phyloP scores from a whole-genome alignment of 495 filamentous ascomycete species.

The Aspergillus baeticus region DNA sequence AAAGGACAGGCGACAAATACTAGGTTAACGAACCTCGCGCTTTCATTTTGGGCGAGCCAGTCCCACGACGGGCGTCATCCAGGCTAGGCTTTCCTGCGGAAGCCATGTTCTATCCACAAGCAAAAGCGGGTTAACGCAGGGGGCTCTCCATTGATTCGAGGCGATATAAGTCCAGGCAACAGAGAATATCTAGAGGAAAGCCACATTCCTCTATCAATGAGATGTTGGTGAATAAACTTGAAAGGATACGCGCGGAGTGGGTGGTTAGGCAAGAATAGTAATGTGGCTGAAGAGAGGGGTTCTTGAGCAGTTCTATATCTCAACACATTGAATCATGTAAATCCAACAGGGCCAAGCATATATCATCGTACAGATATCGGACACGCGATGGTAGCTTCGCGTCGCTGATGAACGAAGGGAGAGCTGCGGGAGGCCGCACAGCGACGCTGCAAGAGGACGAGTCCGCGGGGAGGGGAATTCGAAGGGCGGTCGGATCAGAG shows the following conservation, averaged over 20 bases:
- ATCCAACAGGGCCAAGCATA: slow-evolving; percentile 10
- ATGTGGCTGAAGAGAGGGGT: slow-evolving; percentile 1
- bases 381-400: slow-evolving; percentile 12
- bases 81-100: slow-evolving; percentile 42
- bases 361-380: slow-evolving; percentile 10
- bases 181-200: slow-evolving; percentile 31
- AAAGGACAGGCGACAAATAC: neutral
- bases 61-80: slow-evolving; percentile 47
- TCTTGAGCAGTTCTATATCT: slow-evolving; percentile 4
- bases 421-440: slow-evolving; percentile 20
- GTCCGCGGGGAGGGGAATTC: slow-evolving; percentile 14
- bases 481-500: slow-evolving; percentile 3
- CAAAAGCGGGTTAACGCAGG: slow-evolving; percentile 36
- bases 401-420: slow-evolving; percentile 13
- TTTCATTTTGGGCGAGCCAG: slow-evolving; percentile 61
- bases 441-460: slow-evolving; percentile 12
- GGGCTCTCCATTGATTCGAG: slow-evolving; percentile 44
- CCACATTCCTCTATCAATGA: slow-evolving; percentile 42
- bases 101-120: slow-evolving; percentile 42
- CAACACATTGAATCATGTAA: slow-evolving; percentile 13
- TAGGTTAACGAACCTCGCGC: slow-evolving; percentile 54
- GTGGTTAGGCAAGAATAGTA: slow-evolving; percentile 21
- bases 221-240: slow-evolving; percentile 17
- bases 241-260: slow-evolving; percentile 19
- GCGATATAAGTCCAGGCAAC: slow-evolving; percentile 28